Percentiles rank a stretch among this genome's conserved stretches.
These are phyloP conservation scores for Tuber brumale DNA, from an alignment of 495 filamentous ascomycete genomes.

Conservation along the genomic window DNA sequence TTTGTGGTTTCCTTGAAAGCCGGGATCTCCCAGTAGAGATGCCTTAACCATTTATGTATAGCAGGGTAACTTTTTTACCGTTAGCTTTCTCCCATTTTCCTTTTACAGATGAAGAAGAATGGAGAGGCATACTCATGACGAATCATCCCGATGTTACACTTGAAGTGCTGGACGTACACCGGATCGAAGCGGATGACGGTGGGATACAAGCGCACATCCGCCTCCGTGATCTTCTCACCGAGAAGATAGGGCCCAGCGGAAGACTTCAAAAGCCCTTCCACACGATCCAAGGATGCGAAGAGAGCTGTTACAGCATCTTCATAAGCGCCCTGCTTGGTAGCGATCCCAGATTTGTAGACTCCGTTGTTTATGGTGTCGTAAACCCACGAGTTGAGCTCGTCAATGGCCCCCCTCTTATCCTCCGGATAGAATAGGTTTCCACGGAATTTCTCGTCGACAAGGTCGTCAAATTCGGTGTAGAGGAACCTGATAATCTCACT, in stretches of 20 bases:
- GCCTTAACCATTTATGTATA: conserved; percentile 62
- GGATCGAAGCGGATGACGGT: conserved; percentile 81
- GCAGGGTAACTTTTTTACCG: conserved; percentile 56
- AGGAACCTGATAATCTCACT: conserved; percentile 72
- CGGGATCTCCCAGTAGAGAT: conserved; percentile 63
- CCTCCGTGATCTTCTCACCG: conserved; percentile 65
- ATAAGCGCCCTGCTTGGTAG: conserved; percentile 67
- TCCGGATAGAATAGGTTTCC: conserved; percentile 60
- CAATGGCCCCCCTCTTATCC: conserved; percentile 56
- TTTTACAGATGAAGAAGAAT: background rate
- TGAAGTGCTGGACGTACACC: conserved; percentile 91
- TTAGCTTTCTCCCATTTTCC: background rate
- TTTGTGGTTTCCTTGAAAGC: conserved; percentile 65
- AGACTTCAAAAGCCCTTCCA: conserved; percentile 59
- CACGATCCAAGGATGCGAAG: conserved; percentile 63
- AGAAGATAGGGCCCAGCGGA: conserved; percentile 59
- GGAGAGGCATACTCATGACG: conserved; percentile 54
- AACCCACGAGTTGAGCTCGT: conserved; percentile 71
- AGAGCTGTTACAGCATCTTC: conserved; percentile 59
- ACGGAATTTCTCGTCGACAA: conserved; percentile 56
- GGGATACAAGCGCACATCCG: conserved; percentile 73
- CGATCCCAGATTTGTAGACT: conserved; percentile 60
- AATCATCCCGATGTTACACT: conserved; percentile 81
- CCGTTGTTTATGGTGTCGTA: conserved; percentile 84
- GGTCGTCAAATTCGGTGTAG: conserved; percentile 63